These are phyloP conservation scores for Suhomyces bribrorum DNA, from an alignment of 1,139 yeast genomes.

Conservation along the genomic window DNA sequence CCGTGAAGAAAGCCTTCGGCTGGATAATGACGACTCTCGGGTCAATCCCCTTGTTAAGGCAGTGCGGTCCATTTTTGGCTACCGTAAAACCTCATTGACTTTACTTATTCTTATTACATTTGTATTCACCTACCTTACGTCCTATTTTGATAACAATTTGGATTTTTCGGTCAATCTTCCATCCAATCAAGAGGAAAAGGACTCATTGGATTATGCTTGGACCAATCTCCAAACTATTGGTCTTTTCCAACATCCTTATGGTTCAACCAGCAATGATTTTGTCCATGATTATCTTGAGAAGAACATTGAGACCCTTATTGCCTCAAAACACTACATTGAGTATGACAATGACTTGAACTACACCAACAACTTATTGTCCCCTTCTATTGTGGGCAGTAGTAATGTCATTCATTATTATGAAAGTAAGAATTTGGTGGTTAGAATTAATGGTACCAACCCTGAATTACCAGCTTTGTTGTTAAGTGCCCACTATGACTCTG, in stretches of 20 bases:
- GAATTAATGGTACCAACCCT: constrained; percentile 62
- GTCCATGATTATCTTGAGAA: constrained; percentile 67
- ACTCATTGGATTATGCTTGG: constrained; percentile 54
- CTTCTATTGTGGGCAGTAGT: constrained; percentile 35
- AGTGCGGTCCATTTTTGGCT: constrained; percentile 49
- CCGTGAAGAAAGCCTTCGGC: constrained; percentile 3
- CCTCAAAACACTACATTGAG: constrained; percentile 39
- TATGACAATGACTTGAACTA: constrained; percentile 53
- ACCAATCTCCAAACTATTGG: constrained; percentile 68
- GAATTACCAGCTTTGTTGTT: constrained; percentile 65
- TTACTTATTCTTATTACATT: constrained; percentile 48
- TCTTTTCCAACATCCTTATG: constrained; percentile 69
- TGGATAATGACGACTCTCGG: background rate
- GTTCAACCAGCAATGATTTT: constrained; percentile 70
- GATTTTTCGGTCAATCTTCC: constrained; percentile 47
- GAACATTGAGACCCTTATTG: constrained; percentile 38
- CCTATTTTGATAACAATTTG: constrained; percentile 36
- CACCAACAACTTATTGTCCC: constrained; percentile 38
- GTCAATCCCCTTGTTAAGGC: constrained; percentile 6
- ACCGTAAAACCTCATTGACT: constrained; percentile 61
- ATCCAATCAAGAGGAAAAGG: constrained; percentile 5
- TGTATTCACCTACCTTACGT: constrained; percentile 31
- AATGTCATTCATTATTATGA: constrained; percentile 68
- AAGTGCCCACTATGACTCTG: constrained; percentile 89
- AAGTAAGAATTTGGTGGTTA: constrained; percentile 73